Evolutionary conservation across 2,329 filamentous ascomycete species (phyloP), one percentile per base, ranked within the genome.

Genomic region (Boeremia exigua): DNA sequence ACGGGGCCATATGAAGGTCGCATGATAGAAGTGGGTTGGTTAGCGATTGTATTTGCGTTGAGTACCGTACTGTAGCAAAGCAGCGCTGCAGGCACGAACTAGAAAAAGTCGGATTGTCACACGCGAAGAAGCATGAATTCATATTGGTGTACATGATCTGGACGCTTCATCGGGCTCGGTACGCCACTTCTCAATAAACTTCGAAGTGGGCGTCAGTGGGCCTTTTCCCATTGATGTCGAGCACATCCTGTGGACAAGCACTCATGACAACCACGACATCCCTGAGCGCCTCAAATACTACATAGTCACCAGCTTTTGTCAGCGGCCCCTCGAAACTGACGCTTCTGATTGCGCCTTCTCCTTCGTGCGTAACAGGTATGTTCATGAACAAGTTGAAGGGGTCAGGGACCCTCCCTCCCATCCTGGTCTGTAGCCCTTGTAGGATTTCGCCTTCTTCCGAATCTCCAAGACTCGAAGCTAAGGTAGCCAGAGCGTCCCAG

Each of bases 241-340:
- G 63, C 6, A 80, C 70, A 61, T 80, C 78, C 50, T 80, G 75
- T 19, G 78, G 79, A 65, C 79, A 81, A 4, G 78, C 76, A 58
- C 74, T 77, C 79, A 81, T 80, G 17, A 79, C 75, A 2, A 81
- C 75, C 9, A 80, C 78, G 2, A 80, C 66, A 61, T 81, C 78
- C 38, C 78, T 70, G 58, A 79, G 69, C 30, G 79, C 79, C 54
- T 74, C 71, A 15, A 81, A 65, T 1, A 76, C 69, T 1, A 81
- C 75, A 62, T 75, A 80, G 47, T 80, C 78, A 25, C 78, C 78
- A 8, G 65, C 45, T 47, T 78, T 78, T 19, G 72, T 70, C 15
- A 74, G 67, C 1, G 79, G 77, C 29, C 65, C 64, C 45, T 79
- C 75, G 48, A 80, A 80, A 46, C 67, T 74, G 2, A 80, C 59